Evolutionary conservation across 495 filamentous ascomycete species (phyloP).

Genomic region (Aspergillus avenaceus): DNA sequence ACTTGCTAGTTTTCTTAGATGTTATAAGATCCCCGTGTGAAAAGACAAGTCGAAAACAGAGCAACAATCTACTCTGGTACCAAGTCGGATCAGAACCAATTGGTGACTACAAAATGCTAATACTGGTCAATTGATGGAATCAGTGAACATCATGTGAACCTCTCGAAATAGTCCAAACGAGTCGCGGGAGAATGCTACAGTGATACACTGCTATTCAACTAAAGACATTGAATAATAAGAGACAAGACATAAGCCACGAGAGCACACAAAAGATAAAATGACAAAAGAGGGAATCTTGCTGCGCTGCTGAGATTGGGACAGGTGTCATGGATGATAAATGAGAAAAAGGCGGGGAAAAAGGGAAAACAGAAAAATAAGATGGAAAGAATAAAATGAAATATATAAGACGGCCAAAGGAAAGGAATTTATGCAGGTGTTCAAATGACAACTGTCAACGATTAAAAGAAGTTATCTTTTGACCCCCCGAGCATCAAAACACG

Average conservation of each 20-base stretch:
- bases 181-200: no score
- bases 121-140: no score
- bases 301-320: slow-evolving; percentile 42
- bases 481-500: slow-evolving; percentile 25
- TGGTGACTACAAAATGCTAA: no score
- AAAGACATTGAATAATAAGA: slow-evolving; percentile 27
- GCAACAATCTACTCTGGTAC: no score
- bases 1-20: no score
- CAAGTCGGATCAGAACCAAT: no score
- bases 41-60: no score
- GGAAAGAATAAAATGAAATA: slow-evolving; percentile 21
- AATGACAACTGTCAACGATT: slow-evolving; percentile 32
- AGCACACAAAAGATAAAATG: slow-evolving; percentile 29
- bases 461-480: slow-evolving; percentile 37
- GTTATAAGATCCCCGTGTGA: no score
- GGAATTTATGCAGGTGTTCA: slow-evolving; percentile 24
- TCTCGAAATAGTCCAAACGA: no score
- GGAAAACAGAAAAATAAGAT: slow-evolving; percentile 20
- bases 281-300: slow-evolving; percentile 42
- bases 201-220: slow-evolving; percentile 37
- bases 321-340: slow-evolving; percentile 30
- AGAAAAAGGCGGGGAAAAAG: slow-evolving; percentile 22
- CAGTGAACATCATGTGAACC: no score
- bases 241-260: slow-evolving; percentile 26
- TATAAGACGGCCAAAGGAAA: background rate